phyloP scores from a whole-genome alignment of 768 basidiomycete genomes.

The Calvatia gigantea region DNA sequence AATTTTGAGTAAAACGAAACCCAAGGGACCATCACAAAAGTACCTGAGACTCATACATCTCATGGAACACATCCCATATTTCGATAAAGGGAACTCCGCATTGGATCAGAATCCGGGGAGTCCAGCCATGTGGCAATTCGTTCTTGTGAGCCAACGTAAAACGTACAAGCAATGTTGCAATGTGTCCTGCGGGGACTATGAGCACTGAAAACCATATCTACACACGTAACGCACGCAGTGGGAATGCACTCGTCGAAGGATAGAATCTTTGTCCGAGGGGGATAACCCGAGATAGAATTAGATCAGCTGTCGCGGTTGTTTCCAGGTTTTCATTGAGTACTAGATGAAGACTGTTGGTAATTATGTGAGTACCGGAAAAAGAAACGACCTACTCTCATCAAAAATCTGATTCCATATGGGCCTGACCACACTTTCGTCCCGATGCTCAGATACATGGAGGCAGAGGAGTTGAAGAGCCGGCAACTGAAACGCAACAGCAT shows the following conservation, averaged over 20 bases:
- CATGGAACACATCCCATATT: slow-evolving; percentile 82
- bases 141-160: slow-evolving; percentile 63
- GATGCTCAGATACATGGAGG: slow-evolving; percentile 90
- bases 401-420: slow-evolving; percentile 90
- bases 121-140: slow-evolving; percentile 75
- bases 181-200: slow-evolving; percentile 51
- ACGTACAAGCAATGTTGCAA: slow-evolving; percentile 71
- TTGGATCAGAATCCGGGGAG: slow-evolving; percentile 70
- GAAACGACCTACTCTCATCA: slow-evolving; percentile 59
- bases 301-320: slow-evolving; percentile 50
- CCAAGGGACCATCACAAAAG: slow-evolving; percentile 16
- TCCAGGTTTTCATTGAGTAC: slow-evolving; percentile 58
- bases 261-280: slow-evolving; percentile 83
- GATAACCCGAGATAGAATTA: slow-evolving; percentile 59
- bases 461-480: slow-evolving; percentile 84
- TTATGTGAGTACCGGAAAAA: not conserved
- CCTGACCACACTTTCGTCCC: slow-evolving; percentile 74
- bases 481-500: slow-evolving; percentile 83
- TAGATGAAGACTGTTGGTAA: slow-evolving; percentile 20
- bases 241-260: slow-evolving; percentile 89
- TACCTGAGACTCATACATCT: slow-evolving; percentile 88
- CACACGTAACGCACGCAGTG: slow-evolving; percentile 70
- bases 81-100: slow-evolving; percentile 80
- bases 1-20: not conserved
- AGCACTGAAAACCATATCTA: not conserved